Conservation (phyloP, 805 yeast genomes). For the Cyberlindnera maclurae region DNA sequence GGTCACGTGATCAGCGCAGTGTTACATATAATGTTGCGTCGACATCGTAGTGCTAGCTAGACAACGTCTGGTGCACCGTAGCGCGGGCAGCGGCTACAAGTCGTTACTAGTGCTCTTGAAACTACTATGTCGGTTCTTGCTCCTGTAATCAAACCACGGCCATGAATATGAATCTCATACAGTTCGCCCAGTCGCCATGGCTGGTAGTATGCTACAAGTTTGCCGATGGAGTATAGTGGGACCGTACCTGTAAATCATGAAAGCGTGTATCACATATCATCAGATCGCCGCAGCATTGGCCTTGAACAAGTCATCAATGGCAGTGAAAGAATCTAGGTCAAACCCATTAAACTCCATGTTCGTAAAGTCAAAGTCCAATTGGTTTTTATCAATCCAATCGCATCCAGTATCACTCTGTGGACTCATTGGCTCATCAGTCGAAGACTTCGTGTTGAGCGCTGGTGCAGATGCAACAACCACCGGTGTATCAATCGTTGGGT, state of each 20-base stretch:
- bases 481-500: background rate
- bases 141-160: no score
- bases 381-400: constrained; percentile 49
- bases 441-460: background rate
- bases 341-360: constrained; percentile 20
- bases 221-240: no score
- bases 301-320: constrained; percentile 22
- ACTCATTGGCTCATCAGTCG: constrained; percentile 8
- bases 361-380: constrained; percentile 30
- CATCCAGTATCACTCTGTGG: constrained; percentile 41
- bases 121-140: no score
- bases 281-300: constrained; percentile 1
- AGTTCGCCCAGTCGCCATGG: no score
- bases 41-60: no score
- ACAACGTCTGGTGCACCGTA: no score
- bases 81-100: no score
- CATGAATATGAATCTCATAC: no score
- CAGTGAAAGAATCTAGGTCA: constrained; percentile 19
- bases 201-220: no score
- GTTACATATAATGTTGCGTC: background rate
- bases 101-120: no score
- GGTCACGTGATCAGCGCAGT: background rate
- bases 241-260: background rate
- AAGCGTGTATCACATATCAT: background rate
- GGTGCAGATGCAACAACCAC: no score